Conservation (phyloP, 2,329 filamentous ascomycete species). For the Acrocalymma vagum region DNA sequence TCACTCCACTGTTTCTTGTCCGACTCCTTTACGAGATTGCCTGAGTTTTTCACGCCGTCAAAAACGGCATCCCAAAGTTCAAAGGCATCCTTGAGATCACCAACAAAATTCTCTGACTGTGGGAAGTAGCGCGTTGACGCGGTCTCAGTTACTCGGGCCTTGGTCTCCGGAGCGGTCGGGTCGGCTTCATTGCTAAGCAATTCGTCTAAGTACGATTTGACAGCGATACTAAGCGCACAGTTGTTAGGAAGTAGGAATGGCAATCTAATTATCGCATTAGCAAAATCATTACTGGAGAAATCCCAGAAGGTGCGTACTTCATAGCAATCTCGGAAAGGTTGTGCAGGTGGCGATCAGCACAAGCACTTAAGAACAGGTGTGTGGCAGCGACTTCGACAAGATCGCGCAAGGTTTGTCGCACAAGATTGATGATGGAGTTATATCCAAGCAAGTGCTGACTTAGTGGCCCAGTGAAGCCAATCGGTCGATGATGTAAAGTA, state of each 20-base stretch:
- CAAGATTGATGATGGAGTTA: constrained; percentile 80
- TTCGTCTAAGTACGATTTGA: constrained; percentile 82
- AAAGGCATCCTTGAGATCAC: constrained; percentile 68
- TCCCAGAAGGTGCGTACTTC: constrained; percentile 63
- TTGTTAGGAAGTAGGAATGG: constrained; percentile 76
- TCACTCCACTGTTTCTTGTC: constrained; percentile 65
- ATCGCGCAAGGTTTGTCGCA: constrained; percentile 82
- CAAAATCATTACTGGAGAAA: constrained; percentile 31
- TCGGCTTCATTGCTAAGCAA: constrained; percentile 65
- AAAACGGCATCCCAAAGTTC: constrained; percentile 72
- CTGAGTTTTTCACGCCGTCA: constrained; percentile 64
- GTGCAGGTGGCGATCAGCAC: constrained; percentile 73
- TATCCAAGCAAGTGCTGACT: constrained; percentile 90
- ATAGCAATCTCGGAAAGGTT: constrained; percentile 71
- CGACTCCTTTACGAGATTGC: constrained; percentile 51
- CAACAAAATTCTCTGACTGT: constrained; percentile 65
- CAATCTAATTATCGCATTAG: constrained; percentile 49
- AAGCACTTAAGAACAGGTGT: constrained; percentile 81
- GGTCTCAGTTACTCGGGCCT: constrained; percentile 59
- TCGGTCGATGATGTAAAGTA: constrained; percentile 80
- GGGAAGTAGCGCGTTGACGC: constrained; percentile 68
- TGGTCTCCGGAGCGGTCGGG: constrained; percentile 58
- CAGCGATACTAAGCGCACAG: constrained; percentile 78
- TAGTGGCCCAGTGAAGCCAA: constrained; percentile 93
- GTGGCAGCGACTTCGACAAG: constrained; percentile 83